Evolutionary conservation across 1,284 basidiomycete genomes (phyloP).

Genomic region (Ustilago nuda): DNA sequence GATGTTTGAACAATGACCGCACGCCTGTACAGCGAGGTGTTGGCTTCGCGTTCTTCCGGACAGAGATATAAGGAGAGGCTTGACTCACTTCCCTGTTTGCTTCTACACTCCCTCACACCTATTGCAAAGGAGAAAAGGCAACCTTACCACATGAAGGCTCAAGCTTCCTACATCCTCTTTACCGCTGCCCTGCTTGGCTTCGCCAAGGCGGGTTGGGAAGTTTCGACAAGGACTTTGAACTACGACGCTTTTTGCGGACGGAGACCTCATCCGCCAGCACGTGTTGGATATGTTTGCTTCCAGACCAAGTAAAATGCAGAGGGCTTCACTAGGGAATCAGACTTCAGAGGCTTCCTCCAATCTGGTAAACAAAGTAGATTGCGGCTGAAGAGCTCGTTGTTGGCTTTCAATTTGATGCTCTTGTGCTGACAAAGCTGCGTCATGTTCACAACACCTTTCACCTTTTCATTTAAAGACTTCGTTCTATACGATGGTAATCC

Average conservation of each 20-base stretch:
- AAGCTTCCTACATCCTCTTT: background rate
- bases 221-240: background rate
- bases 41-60: too few species aligned
- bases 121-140: too few species aligned
- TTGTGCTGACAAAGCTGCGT: background rate
- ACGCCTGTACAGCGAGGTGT: too few species aligned
- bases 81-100: too few species aligned
- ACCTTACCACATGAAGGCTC: background rate
- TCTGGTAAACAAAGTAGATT: background rate
- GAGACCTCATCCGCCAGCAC: background rate
- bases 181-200: background rate
- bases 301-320: background rate
- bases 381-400: too few species aligned
- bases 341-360: constrained; percentile 1
- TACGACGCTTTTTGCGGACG: constrained; percentile 1
- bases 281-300: background rate
- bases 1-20: too few species aligned
- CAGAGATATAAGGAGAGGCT: too few species aligned
- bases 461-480: background rate
- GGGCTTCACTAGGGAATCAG: background rate
- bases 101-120: too few species aligned
- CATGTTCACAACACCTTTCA: background rate
- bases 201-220: background rate
- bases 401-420: background rate
- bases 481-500: background rate